A percentile compares a stretch with the other conserved stretches of the same genome.
Conservation (phyloP, 2,329 filamentous ascomycete species). For the Grosmannia clavigera region DNA sequence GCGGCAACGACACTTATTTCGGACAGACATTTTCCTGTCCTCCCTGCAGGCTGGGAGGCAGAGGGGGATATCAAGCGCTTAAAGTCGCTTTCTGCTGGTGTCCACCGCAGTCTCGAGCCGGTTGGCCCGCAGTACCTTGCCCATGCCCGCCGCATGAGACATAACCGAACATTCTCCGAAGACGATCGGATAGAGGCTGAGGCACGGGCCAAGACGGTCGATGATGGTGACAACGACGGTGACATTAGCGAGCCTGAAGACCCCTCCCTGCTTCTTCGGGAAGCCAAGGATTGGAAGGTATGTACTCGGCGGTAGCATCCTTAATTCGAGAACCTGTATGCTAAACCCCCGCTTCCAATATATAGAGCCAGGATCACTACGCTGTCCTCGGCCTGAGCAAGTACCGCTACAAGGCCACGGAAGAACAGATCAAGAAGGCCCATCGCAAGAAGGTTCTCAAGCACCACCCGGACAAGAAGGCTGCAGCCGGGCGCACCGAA, state of each 20-base stretch:
- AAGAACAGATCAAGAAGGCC: constrained; percentile 97
- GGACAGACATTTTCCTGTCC: constrained; percentile 55
- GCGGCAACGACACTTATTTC: constrained; percentile 45
- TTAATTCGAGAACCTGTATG: not conserved
- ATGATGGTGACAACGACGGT: constrained; percentile 73
- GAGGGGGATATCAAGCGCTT: constrained; percentile 89
- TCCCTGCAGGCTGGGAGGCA: constrained; percentile 69
- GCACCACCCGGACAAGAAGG: constrained; percentile 98
- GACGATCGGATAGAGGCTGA: constrained; percentile 96
- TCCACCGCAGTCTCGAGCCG: constrained; percentile 83
- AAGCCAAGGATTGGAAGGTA: constrained; percentile 99
- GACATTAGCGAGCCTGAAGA: constrained; percentile 94
- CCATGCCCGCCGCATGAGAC: constrained; percentile 86
- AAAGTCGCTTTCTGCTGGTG: constrained; percentile 61
- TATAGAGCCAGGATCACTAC: constrained; percentile 88
- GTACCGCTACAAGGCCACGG: constrained; percentile 83
- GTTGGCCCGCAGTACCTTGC: constrained; percentile 96
- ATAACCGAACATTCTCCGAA: constrained; percentile 96
- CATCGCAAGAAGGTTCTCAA: constrained; percentile 99
- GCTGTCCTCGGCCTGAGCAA: constrained; percentile 87
- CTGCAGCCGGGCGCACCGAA: constrained; percentile 72
- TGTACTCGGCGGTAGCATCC: constrained; percentile 14
- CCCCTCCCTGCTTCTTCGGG: constrained; percentile 76
- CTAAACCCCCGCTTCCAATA: not conserved
- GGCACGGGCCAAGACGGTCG: constrained; percentile 87